Conservation (phyloP, 2,329 filamentous ascomycete species). For the Trichoderma sp. region DNA sequence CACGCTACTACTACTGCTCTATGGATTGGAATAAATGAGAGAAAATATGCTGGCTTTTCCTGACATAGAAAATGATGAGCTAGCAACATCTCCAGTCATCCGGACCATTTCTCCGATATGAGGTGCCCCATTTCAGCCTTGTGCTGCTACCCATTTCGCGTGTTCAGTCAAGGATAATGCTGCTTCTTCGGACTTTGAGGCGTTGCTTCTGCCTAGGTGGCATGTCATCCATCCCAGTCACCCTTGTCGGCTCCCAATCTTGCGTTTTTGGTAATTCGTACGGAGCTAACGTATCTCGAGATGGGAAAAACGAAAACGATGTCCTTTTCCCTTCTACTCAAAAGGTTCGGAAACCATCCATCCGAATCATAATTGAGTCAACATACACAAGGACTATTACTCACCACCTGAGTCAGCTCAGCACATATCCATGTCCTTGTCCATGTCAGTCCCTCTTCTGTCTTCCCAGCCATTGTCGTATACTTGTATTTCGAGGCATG, state of each 20-base stretch:
- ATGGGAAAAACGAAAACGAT: neutral
- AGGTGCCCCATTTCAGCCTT: slow-evolving; percentile 13
- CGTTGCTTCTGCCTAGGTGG: neutral
- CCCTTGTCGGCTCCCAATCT: neutral
- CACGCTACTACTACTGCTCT: neutral
- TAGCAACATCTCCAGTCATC: neutral
- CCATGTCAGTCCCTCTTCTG: too few relatives aligned
- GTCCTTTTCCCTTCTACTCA: neutral
- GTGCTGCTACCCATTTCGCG: slow-evolving; percentile 1
- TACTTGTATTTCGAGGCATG: neutral
- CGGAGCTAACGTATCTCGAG: neutral
- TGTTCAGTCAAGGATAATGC: neutral
- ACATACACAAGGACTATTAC: neutral
- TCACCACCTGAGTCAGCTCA: neutral
- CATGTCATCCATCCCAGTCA: neutral
- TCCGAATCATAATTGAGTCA: neutral
- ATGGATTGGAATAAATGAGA: neutral
- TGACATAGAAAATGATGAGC: neutral
- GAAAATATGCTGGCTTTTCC: neutral
- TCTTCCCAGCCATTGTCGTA: neutral
- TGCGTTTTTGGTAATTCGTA: neutral
- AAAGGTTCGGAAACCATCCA: neutral
- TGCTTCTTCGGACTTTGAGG: neutral
- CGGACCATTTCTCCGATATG: slow-evolving; percentile 9
- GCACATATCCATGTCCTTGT: neutral